phyloP scores from a whole-genome alignment of 257 asterid species.

The Nicotiana benthamiana region DNA sequence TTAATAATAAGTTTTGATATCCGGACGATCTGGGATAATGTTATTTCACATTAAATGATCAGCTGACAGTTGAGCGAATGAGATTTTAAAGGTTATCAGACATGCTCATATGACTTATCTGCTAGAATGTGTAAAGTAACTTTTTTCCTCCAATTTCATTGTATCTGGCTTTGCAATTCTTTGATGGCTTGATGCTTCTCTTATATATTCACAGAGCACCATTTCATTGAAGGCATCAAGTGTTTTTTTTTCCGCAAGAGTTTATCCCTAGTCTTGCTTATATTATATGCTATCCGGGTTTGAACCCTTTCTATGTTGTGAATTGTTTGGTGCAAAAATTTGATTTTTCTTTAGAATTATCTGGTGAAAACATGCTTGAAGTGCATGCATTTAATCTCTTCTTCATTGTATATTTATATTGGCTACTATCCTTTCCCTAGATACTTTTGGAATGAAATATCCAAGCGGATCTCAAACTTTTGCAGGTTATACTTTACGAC shows the following conservation, averaged over 20 bases:
- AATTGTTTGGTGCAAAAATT: neutral
- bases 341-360: neutral
- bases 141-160: neutral
- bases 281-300: neutral
- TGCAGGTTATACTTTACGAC: conserved; percentile 79
- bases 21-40: neutral
- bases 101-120: neutral
- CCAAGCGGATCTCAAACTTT: conserved; percentile 1
- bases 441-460: neutral
- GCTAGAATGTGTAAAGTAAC: neutral
- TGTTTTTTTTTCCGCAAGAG: neutral
- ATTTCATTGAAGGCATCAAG: neutral
- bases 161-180: neutral
- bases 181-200: neutral
- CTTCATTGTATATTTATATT: neutral
- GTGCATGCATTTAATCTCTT: neutral
- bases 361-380: neutral
- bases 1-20: neutral
- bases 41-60: neutral
- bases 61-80: neutral
- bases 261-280: neutral
- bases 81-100: neutral
- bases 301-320: neutral
- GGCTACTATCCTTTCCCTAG: neutral
- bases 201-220: neutral